A percentile compares a stretch with the other conserved stretches of the same genome.
phyloP scores from a whole-genome alignment of 306 rosid species.

The Alnus rubra region DNA sequence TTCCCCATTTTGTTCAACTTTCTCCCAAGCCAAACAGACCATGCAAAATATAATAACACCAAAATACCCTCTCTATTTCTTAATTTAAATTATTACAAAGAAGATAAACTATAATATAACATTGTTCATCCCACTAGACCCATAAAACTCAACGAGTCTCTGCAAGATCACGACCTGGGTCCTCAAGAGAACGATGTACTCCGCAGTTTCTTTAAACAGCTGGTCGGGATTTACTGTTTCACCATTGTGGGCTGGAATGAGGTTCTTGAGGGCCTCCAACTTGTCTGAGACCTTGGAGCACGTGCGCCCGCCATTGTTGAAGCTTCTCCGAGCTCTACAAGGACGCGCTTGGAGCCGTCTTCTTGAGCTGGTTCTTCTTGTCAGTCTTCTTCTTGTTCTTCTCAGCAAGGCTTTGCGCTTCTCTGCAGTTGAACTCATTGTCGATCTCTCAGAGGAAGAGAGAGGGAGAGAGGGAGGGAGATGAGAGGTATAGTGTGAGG shows the following conservation, averaged over 20 bases:
- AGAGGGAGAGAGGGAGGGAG: conserved; percentile 10
- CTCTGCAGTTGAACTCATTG: conserved; percentile 55
- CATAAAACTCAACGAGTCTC: conserved; percentile 68
- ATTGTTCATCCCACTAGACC: conserved; percentile 44
- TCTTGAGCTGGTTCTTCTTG: conserved; percentile 18
- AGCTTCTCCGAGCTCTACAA: conserved; percentile 37
- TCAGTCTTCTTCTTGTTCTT: conserved; percentile 32
- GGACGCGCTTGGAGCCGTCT: conserved; percentile 24
- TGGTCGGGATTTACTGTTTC: conserved; percentile 54
- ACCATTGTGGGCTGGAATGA: conserved; percentile 49
- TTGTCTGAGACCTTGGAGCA: conserved; percentile 56
- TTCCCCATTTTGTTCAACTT: conserved; percentile 27
- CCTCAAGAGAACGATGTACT: conserved; percentile 68
- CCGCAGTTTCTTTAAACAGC: conserved; percentile 80
- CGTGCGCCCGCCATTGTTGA: conserved; percentile 35
- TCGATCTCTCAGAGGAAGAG: conserved; percentile 1
- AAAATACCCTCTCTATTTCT: conserved; percentile 1
- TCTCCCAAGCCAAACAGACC: conserved; percentile 45
- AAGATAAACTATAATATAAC: conserved; percentile 40
- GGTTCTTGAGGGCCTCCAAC: conserved; percentile 59
- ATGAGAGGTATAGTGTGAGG: conserved; percentile 8
- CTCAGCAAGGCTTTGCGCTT: conserved; percentile 41
- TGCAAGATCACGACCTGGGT: conserved; percentile 72
- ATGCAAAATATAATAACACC: conserved; percentile 37
- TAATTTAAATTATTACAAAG: conserved; percentile 16